These are phyloP conservation scores for Chlorella sp. DNA, from an alignment of 139 green algal species.

Conservation along the genomic window DNA sequence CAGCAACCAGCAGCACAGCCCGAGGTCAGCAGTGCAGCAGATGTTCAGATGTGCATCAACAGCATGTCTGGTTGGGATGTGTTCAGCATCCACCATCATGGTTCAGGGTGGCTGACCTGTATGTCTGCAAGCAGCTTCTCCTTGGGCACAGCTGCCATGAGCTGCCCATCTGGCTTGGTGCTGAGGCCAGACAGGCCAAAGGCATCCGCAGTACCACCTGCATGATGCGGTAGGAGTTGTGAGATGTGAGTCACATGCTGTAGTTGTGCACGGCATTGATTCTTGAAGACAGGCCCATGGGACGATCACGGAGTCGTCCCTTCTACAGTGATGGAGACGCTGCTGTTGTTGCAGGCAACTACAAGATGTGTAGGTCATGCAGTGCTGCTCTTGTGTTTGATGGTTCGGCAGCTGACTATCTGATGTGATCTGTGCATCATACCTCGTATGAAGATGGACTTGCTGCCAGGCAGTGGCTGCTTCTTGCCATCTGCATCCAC, in stretches of 20 bases:
- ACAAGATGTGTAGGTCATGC: not conserved
- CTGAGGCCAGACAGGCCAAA: slow-evolving; percentile 14
- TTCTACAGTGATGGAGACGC: not conserved
- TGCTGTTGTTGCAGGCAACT: not conserved
- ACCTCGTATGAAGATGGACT: slow-evolving; percentile 54
- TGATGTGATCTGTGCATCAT: not conserved
- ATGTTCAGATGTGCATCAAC: no score
- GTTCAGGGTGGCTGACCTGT: no score
- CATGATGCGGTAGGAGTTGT: not conserved
- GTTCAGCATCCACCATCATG: no score
- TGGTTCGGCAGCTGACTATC: not conserved
- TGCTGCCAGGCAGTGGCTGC: slow-evolving; percentile 30
- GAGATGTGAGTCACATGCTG: no score
- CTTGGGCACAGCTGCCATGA: slow-evolving; percentile 4
- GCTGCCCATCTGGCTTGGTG: slow-evolving; percentile 1
- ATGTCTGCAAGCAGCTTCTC: slow-evolving; percentile 50
- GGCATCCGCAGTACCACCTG: slow-evolving; percentile 26
- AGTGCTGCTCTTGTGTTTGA: no score
- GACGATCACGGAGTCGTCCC: not conserved
- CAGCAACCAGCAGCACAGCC: no score
- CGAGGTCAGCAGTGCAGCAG: no score
- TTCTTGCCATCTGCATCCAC: slow-evolving; percentile 36
- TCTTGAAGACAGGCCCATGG: not conserved
- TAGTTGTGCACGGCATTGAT: no score
- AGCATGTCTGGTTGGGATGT: no score